A percentile compares a stretch with the other conserved stretches of the same genome.
These are phyloP conservation scores for Suhomyces sp. DNA, from an alignment of 805 yeast species.

Conservation along the genomic window DNA sequence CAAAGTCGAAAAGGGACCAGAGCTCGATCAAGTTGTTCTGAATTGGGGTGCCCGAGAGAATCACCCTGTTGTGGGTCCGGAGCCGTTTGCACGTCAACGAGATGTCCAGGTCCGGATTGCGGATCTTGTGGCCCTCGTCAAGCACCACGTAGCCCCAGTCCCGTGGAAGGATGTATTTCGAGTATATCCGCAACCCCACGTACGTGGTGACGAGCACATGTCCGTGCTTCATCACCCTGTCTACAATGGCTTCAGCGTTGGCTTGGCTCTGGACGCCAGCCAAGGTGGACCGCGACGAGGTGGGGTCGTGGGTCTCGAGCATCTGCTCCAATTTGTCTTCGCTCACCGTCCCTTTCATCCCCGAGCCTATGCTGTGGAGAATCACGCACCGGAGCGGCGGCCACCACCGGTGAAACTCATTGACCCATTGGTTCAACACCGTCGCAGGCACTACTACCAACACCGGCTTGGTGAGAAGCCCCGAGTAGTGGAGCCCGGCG, in stretches of 20 bases:
- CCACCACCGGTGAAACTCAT: constrained; percentile 97
- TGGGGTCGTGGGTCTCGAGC: constrained; percentile 45
- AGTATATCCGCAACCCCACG: constrained; percentile 74
- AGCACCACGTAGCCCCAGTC: constrained; percentile 88
- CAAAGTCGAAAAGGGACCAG: constrained; percentile 94
- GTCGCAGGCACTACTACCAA: constrained; percentile 95
- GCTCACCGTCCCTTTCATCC: constrained; percentile 47
- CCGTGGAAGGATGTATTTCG: constrained; percentile 57
- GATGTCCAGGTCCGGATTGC: constrained; percentile 90
- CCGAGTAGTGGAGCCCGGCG: constrained; percentile 86
- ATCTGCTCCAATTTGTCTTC: constrained; percentile 51
- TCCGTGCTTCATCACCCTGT: constrained; percentile 62
- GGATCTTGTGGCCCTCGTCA: constrained; percentile 95
- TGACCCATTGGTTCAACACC: constrained; percentile 95
- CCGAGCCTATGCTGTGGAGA: constrained; percentile 88
- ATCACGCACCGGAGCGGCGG: constrained; percentile 86
- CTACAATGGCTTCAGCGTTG: constrained; percentile 48
- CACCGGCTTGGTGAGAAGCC: constrained; percentile 70
- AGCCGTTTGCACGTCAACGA: constrained; percentile 82
- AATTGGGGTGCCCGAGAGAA: constrained; percentile 93
- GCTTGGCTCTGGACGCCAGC: constrained; percentile 29
- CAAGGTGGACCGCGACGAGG: constrained; percentile 19
- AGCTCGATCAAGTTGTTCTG: constrained; percentile 89
- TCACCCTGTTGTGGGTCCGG: constrained; percentile 79
- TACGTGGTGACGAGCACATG: constrained; percentile 90